These are phyloP conservation scores for Luzula sylvatica DNA, from an alignment of 176 grass and related monocot genomes.

Conservation along the genomic window DNA sequence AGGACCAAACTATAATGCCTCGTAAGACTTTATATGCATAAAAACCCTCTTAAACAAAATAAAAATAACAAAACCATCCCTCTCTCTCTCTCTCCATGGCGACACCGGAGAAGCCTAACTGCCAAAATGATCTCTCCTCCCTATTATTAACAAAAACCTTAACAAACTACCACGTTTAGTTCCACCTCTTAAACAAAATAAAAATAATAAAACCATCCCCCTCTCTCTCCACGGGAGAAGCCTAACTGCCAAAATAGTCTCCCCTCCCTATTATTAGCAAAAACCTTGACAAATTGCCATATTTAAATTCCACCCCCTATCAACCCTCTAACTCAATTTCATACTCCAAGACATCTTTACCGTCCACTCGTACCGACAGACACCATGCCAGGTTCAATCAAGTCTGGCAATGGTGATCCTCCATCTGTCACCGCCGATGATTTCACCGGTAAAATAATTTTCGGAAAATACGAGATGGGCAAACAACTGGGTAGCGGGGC, in stretches of 20 bases:
- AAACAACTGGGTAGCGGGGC: slow-evolving; percentile 27
- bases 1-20: too few species aligned
- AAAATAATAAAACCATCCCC: too few species aligned
- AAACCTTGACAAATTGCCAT: slow-evolving; percentile 11
- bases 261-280: slow-evolving; percentile 16
- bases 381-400: slow-evolving; percentile 4
- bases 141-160: slow-evolving; percentile 18
- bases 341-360: background rate
- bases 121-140: background rate
- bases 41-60: too few species aligned
- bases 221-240: background rate
- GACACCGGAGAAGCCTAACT: background rate
- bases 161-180: slow-evolving; percentile 17
- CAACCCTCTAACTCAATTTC: slow-evolving; percentile 9
- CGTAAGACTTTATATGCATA: too few species aligned
- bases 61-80: too few species aligned
- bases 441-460: slow-evolving; percentile 10
- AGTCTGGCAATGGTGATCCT: background rate
- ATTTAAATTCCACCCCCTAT: slow-evolving; percentile 5
- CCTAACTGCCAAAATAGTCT: background rate
- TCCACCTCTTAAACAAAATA: too few species aligned
- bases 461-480: slow-evolving; percentile 29
- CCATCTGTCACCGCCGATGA: background rate
- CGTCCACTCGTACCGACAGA: background rate
- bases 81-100: background rate